A percentile compares a stretch with the other conserved stretches of the same genome.
phyloP scores from a whole-genome alignment of 2,329 filamentous ascomycete species.

The Aureobasidium sp. region DNA sequence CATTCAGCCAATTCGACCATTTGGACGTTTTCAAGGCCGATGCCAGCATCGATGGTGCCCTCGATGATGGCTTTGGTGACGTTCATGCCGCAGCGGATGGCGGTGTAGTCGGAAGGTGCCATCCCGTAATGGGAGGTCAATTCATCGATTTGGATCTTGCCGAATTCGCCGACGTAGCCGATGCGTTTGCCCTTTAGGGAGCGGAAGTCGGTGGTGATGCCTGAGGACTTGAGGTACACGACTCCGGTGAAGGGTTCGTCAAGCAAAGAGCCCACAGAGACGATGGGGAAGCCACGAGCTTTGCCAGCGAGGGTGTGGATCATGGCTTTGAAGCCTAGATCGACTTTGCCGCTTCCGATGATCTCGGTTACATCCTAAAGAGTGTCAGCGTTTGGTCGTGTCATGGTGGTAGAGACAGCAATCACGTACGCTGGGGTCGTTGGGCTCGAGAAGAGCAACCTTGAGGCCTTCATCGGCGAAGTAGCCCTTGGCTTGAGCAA shows the following conservation, averaged over 20 bases:
- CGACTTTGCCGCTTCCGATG: slow-evolving; percentile 79
- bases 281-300: slow-evolving; percentile 77
- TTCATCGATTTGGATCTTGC: slow-evolving; percentile 87
- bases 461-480: slow-evolving; percentile 81
- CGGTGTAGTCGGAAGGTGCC: slow-evolving; percentile 76
- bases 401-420: neutral
- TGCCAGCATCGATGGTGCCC: slow-evolving; percentile 77
- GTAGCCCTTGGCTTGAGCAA: slow-evolving; percentile 79
- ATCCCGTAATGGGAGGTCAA: slow-evolving; percentile 83
- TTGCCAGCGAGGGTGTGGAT: slow-evolving; percentile 85
- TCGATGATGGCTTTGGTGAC: slow-evolving; percentile 80
- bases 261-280: slow-evolving; percentile 77
- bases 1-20: slow-evolving; percentile 86
- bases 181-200: slow-evolving; percentile 81
- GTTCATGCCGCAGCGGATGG: slow-evolving; percentile 84
- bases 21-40: slow-evolving; percentile 84
- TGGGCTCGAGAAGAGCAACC: slow-evolving; percentile 80
- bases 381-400: neutral
- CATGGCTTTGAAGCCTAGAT: slow-evolving; percentile 87
- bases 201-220: slow-evolving; percentile 79
- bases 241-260: slow-evolving; percentile 86
- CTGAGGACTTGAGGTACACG: slow-evolving; percentile 78
- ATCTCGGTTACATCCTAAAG: slow-evolving; percentile 79
- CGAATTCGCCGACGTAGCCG: slow-evolving; percentile 84
- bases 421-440: slow-evolving; percentile 73